Base-by-base conservation (phyloP, 2,329 filamentous ascomycete genomes). In the Trichoderma lentiforme region DNA sequence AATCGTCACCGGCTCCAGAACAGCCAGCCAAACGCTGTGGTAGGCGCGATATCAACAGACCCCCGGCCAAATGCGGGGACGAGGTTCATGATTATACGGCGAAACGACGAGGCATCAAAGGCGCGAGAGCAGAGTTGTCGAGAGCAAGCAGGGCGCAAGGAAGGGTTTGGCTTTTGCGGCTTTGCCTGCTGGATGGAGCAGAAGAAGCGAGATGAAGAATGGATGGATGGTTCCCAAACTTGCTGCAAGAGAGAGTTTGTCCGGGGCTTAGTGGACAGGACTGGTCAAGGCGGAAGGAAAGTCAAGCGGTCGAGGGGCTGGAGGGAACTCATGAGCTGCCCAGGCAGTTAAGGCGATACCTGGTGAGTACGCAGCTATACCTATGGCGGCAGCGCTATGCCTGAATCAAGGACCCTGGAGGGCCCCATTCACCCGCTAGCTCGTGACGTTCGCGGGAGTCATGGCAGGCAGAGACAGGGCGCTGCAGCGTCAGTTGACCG, bases 1-100 rank as follows among this genome's bases (percentile, higher is more conserved):
- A 36, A 65, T 70, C 71, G 71, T 72, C 71, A 72, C 71, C 67
- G 72, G 72, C 53, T 66, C 53, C 60, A 57, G 43, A 30, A 32
- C 30, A 34, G 58, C 57, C 36, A 68, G 62, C 69, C 69, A 63
- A 60, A 67, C 51, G 69, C 62, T 63, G 68, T 47, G 39, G 69
- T 68, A 70, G 73, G 70, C 74, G 75, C 75, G 73, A 74, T 76
- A 76, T 76, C 74, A 74, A 73, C 73, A 74, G 74, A 77, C 76
- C 77, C 74, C 73, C 76, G 74, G 75, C 74, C 74, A 74, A 72
- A 73, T 74, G 76, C 76, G 76, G 76, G 76, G 76, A 74, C 69
- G 73, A 70, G 70, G 73, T 57, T 77, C 77, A 78, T 78, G 75
- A 69, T 74, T 75, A 58, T 64, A 64, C 43, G 32, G 68, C 47